A percentile compares a stretch with the other conserved stretches of the same genome.
phyloP scores from a whole-genome alignment of 257 asterid species.

The Salvia rosmarinus region DNA sequence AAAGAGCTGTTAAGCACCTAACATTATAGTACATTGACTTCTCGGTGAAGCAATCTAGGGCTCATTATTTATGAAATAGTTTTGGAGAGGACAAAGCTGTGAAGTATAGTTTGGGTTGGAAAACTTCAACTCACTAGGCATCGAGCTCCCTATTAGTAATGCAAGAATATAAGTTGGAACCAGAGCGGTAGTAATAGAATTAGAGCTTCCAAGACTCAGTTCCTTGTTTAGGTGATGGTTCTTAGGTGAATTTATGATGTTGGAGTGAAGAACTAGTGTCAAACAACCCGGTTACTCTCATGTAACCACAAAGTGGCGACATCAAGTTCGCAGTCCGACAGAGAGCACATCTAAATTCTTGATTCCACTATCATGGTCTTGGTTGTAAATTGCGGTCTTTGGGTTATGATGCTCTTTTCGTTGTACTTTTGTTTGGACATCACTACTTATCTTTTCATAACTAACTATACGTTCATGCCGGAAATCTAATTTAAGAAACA shows the following conservation, averaged over 20 bases:
- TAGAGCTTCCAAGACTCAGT: not conserved
- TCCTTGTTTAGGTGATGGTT: not conserved
- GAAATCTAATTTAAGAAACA: not conserved
- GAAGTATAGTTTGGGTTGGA: not conserved
- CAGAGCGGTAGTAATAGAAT: not conserved
- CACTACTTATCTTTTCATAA: not conserved
- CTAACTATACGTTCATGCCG: not conserved
- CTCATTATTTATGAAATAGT: too few relatives aligned
- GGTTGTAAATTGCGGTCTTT: too few relatives aligned
- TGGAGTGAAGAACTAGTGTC: not conserved
- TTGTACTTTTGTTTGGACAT: too few relatives aligned
- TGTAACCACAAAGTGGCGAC: too few relatives aligned
- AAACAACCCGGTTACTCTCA: not conserved
- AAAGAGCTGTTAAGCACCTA: not conserved
- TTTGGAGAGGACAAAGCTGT: too few relatives aligned
- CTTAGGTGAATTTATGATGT: not conserved
- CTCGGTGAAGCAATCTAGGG: too few relatives aligned
- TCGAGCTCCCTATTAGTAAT: not conserved
- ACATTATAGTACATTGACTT: not conserved
- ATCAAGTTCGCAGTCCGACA: not conserved
- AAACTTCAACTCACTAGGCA: not conserved
- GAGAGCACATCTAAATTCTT: not conserved
- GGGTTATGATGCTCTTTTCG: too few relatives aligned
- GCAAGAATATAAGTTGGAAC: not conserved
- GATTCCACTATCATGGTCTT: too few relatives aligned